Evolutionary conservation across 1,139 yeast species (phyloP).

Genomic region (Magnusiomyces clavatus): DNA sequence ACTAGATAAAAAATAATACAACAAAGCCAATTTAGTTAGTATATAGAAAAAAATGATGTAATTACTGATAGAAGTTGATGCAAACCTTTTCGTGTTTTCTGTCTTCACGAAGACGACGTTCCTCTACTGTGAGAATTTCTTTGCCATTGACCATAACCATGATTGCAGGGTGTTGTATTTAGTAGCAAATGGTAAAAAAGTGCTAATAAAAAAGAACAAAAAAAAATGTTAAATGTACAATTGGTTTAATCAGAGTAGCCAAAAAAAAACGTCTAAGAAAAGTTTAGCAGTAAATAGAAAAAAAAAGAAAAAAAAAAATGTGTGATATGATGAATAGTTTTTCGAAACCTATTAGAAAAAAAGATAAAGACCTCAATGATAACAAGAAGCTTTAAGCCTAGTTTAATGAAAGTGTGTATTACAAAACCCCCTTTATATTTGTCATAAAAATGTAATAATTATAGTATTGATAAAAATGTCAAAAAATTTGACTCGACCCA

Average conservation of each 20-base stretch:
- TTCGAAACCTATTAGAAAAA: too few relatives aligned
- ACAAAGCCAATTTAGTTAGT: not conserved
- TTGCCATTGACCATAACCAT: constrained; percentile 29
- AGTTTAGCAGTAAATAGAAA: not conserved
- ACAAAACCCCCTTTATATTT: not conserved
- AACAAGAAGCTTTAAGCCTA: too few relatives aligned
- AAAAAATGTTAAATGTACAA: not conserved
- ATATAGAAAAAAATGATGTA: not conserved
- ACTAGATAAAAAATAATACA: constrained; percentile 26
- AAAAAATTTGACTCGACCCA: constrained; percentile 78
- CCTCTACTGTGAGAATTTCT: constrained; percentile 48
- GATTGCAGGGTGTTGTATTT: not conserved
- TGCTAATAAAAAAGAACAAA: not conserved
- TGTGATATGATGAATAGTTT: too few relatives aligned
- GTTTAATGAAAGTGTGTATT: not conserved
- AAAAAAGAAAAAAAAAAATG: not conserved
- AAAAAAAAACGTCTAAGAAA: not conserved
- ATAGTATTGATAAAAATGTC: too few relatives aligned
- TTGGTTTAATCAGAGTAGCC: not conserved
- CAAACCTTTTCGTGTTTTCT: constrained; percentile 38
- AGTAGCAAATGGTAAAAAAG: constrained; percentile 1
- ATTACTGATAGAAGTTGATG: not conserved
- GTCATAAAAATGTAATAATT: too few relatives aligned
- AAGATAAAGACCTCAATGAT: too few relatives aligned
- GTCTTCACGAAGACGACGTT: constrained; percentile 56